Conservation (phyloP, 805 yeast species). For the Barnettozyma sucrosica region DNA sequence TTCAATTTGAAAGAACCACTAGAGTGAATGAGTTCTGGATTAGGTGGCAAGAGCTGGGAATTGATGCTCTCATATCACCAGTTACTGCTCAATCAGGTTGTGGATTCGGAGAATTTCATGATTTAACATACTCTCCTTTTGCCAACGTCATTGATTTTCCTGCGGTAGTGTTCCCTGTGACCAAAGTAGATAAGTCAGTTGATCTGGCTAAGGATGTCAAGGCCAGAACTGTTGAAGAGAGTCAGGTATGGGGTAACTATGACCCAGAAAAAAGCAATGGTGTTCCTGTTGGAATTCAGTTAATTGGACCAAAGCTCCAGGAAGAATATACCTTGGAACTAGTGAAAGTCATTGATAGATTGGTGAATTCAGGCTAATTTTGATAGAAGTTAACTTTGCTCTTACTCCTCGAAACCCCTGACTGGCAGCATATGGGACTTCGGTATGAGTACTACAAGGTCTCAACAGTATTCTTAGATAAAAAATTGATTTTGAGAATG, state of each 20-base stretch:
- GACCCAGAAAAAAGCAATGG: slow-evolving; percentile 9
- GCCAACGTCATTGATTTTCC: slow-evolving; percentile 52
- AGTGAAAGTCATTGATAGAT: slow-evolving; percentile 5
- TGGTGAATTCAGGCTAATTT: too few species aligned
- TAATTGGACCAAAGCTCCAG: slow-evolving; percentile 19
- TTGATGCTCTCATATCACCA: slow-evolving; percentile 48
- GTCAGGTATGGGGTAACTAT: slow-evolving; percentile 7
- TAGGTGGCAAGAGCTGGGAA: slow-evolving; percentile 32
- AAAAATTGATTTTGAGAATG: too few species aligned
- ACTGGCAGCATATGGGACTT: too few species aligned
- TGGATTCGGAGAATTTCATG: slow-evolving; percentile 30
- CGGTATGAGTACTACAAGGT: too few species aligned
- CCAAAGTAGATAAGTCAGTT: slow-evolving; percentile 37
- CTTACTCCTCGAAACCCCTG: too few species aligned
- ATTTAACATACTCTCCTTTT: slow-evolving; percentile 46
- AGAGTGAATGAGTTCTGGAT: slow-evolving; percentile 32
- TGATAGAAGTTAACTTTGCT: too few species aligned
- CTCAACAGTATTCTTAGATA: too few species aligned
- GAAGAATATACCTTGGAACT: slow-evolving; percentile 20
- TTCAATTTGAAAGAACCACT: slow-evolving; percentile 33
- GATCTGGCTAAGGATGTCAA: slow-evolving; percentile 1
- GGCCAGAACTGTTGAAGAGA: slow-evolving; percentile 4
- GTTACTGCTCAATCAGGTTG: slow-evolving; percentile 41
- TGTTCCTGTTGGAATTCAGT: slow-evolving; percentile 19
- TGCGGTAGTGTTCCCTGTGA: slow-evolving; percentile 49